A percentile compares a stretch with the other conserved stretches of the same genome.
These are phyloP conservation scores for Nannizzia gypsea DNA, from an alignment of 2,329 filamentous ascomycete species.

Conservation along the genomic window DNA sequence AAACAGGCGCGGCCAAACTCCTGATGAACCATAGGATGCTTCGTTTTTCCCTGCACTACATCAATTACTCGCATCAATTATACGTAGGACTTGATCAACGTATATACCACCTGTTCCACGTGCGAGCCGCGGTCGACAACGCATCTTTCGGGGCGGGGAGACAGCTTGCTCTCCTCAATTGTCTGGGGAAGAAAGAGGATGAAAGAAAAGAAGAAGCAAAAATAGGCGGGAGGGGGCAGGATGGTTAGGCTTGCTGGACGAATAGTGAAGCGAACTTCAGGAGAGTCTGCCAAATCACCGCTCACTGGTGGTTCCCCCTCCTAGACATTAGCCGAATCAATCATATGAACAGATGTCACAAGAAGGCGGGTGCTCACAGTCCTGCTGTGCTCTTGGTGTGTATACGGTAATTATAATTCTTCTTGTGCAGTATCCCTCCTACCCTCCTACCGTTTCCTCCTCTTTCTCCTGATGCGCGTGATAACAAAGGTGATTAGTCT, in stretches of 20 bases:
- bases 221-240: background rate
- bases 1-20: background rate
- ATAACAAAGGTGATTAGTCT: background rate
- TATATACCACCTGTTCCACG: conserved; percentile 5
- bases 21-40: background rate
- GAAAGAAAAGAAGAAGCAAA: no score
- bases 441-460: no score
- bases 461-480: background rate
- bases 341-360: conserved; percentile 4
- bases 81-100: background rate
- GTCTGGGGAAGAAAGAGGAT: no score
- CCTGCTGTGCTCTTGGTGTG: background rate
- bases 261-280: background rate
- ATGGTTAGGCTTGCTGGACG: background rate
- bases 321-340: background rate
- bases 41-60: background rate
- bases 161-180: background rate
- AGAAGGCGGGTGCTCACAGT: background rate
- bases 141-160: background rate
- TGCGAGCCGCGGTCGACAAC: conserved; percentile 4
- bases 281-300: background rate
- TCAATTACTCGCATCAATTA: conserved; percentile 4
- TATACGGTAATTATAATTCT: background rate
- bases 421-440: no score
- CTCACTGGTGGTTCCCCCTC: background rate